A percentile compares a stretch with the other conserved stretches of the same genome.
These are phyloP conservation scores for Orobanche coerulescens DNA, from an alignment of 257 asterid genomes.

Conservation along the genomic window DNA sequence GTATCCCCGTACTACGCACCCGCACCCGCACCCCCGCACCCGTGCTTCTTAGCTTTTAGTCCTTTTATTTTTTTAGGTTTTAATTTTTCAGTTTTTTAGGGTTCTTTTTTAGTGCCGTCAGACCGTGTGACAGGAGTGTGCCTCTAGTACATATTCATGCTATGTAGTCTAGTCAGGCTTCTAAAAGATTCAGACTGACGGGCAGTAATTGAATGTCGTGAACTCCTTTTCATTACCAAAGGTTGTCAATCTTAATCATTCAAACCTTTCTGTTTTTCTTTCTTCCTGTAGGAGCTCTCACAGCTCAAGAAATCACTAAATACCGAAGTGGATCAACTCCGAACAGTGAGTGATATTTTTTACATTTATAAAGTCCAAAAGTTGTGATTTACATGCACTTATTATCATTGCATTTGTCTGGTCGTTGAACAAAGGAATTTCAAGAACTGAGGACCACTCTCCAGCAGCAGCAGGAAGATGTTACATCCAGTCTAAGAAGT, in stretches of 20 bases:
- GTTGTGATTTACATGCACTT: neutral
- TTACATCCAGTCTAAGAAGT: slow-evolving; percentile 51
- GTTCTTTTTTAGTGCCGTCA: too few species aligned
- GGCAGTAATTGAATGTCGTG: neutral
- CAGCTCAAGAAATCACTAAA: slow-evolving; percentile 64
- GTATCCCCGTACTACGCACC: too few species aligned
- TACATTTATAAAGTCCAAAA: neutral
- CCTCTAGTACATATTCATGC: neutral
- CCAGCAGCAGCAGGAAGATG: slow-evolving; percentile 96
- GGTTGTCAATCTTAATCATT: neutral
- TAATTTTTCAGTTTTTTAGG: too few species aligned
- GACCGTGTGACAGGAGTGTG: too few species aligned
- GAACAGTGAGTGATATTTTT: slow-evolving; percentile 52
- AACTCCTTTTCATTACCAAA: neutral
- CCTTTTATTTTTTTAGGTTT: too few species aligned
- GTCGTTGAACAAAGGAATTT: slow-evolving; percentile 53
- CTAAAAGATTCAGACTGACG: too few species aligned
- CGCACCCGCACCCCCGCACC: too few species aligned
- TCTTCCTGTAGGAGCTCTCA: slow-evolving; percentile 59
- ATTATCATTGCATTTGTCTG: slow-evolving; percentile 5
- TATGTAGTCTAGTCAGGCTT: too few species aligned
- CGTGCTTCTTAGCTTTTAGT: too few species aligned
- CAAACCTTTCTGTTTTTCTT: slow-evolving; percentile 1
- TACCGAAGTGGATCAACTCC: slow-evolving; percentile 81
- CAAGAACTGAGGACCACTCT: slow-evolving; percentile 80